phyloP scores from a whole-genome alignment of 352 stramenopile genomes.

The Phytophthora podocarpi region DNA sequence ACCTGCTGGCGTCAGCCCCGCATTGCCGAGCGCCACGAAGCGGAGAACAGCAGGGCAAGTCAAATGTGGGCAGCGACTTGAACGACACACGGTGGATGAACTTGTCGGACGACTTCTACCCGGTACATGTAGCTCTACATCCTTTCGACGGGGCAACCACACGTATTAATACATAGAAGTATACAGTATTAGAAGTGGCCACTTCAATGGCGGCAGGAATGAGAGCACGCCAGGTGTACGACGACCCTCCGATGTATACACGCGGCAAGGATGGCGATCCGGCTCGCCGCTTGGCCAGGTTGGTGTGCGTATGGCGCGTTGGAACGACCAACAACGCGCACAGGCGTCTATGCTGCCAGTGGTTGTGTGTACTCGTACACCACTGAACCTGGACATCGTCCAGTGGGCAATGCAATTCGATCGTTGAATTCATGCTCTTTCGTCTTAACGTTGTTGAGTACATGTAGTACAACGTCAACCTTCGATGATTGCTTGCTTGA shows the following conservation, averaged over 20 bases:
- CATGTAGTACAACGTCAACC: too few relatives aligned
- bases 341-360: neutral
- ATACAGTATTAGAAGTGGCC: slow-evolving; percentile 26
- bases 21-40: slow-evolving; percentile 3
- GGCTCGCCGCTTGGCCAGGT: too few relatives aligned
- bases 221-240: slow-evolving; percentile 17
- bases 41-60: slow-evolving; percentile 18
- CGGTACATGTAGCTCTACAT: neutral
- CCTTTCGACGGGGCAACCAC: neutral
- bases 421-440: neutral
- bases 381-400: neutral
- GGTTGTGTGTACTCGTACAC: neutral
- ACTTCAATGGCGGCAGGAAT: slow-evolving; percentile 13
- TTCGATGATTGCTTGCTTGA: slow-evolving; percentile 17
- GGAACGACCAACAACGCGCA: neutral
- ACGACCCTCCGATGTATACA: slow-evolving; percentile 10
- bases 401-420: too few relatives aligned
- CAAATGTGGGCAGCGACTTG: slow-evolving; percentile 4
- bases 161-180: too few relatives aligned
- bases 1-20: neutral
- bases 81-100: neutral
- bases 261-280: neutral
- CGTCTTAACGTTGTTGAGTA: slow-evolving; percentile 1
- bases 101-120: neutral
- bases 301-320: too few relatives aligned